phyloP scores from a whole-genome alignment of 257 asterid species.

The Ehretia macrophylla region DNA sequence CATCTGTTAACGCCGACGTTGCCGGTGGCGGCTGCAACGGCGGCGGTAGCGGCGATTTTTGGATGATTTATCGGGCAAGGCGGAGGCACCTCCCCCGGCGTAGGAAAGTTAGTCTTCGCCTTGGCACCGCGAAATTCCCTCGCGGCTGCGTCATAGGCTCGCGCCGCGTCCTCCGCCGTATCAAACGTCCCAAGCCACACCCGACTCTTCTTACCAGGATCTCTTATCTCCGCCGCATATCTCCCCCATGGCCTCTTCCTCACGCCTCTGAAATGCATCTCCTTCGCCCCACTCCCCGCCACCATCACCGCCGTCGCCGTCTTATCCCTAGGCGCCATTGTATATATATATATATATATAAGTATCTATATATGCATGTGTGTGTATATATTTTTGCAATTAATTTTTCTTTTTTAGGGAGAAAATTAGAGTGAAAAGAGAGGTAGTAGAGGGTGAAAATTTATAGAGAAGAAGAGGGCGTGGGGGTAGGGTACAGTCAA shows the following conservation, averaged over 20 bases:
- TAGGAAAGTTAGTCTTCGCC: constrained; percentile 54
- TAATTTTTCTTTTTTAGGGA: not conserved
- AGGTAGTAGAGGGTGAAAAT: not conserved
- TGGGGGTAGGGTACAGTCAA: constrained; percentile 6
- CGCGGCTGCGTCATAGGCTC: constrained; percentile 60
- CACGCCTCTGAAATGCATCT: constrained; percentile 48
- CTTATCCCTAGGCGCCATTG: constrained; percentile 12
- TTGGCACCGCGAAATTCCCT: constrained; percentile 50
- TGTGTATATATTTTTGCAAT: not conserved
- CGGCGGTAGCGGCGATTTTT: not conserved
- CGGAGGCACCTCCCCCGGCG: constrained; percentile 5
- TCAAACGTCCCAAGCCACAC: constrained; percentile 69
- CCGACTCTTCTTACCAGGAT: constrained; percentile 48
- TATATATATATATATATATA: too few relatives aligned
- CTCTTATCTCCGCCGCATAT: constrained; percentile 61
- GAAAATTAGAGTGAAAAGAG: not conserved
- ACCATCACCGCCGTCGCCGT: constrained; percentile 25
- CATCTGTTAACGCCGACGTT: constrained; percentile 1
- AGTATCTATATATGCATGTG: not conserved
- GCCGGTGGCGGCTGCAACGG: constrained; percentile 1
- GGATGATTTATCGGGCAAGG: not conserved
- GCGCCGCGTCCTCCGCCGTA: constrained; percentile 60
- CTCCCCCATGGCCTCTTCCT: constrained; percentile 65
- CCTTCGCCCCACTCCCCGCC: constrained; percentile 11
- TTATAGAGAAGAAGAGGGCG: constrained; percentile 1